phyloP scores from a whole-genome alignment of 1,139 yeast species.

The Blastobotrys illinoisensis region DNA sequence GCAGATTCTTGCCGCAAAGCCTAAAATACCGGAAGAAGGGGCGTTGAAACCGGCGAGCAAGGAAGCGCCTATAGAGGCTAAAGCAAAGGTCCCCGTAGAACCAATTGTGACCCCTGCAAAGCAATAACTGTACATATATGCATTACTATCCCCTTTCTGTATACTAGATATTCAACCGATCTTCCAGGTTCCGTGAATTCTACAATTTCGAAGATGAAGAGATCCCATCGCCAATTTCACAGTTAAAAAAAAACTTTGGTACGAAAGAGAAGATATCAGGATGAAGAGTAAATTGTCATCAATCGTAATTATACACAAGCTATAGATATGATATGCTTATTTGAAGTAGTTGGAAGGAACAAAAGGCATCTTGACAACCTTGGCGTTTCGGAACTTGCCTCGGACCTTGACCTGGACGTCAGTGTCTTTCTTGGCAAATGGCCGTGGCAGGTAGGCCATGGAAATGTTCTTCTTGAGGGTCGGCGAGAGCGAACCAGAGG shows the following conservation, averaged over 20 bases:
- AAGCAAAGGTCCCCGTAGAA: not conserved
- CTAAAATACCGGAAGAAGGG: constrained; percentile 22
- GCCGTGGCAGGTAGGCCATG: constrained; percentile 79
- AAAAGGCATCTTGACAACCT: constrained; percentile 76
- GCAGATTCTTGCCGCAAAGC: not conserved
- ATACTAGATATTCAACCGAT: not conserved
- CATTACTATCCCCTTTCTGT: not conserved
- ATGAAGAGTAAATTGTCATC: not conserved
- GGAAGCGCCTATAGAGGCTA: too few relatives aligned
- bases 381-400: constrained; percentile 74
- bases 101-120: not conserved
- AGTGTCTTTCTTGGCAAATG: constrained; percentile 72
- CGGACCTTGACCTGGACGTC: constrained; percentile 70
- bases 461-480: constrained; percentile 75
- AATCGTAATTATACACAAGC: not conserved
- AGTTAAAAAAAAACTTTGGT: too few relatives aligned
- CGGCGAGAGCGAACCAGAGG: constrained; percentile 92
- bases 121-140: not conserved
- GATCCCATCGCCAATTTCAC: too few relatives aligned
- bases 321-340: constrained; percentile 13
- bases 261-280: too few relatives aligned
- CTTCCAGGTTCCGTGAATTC: too few relatives aligned
- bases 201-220: too few relatives aligned
- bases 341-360: constrained; percentile 68
- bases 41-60: too few relatives aligned